These are phyloP conservation scores for Solanum pimpinellifolium DNA, from an alignment of 257 asterid species.

Conservation along the genomic window DNA sequence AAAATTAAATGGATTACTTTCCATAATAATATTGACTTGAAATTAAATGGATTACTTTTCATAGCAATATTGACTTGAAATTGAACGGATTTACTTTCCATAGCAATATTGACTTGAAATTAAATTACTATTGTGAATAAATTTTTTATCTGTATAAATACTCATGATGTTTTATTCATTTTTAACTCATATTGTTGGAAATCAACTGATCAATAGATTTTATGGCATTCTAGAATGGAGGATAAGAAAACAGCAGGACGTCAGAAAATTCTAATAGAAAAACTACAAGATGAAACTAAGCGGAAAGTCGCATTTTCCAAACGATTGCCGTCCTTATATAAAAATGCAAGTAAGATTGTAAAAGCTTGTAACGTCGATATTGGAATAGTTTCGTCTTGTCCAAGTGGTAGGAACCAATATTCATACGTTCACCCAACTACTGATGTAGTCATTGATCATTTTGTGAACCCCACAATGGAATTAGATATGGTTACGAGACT, in stretches of 20 bases:
- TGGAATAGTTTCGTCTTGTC: neutral
- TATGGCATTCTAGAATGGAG: neutral
- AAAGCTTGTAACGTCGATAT: neutral
- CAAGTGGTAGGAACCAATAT: neutral
- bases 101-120: too few species aligned
- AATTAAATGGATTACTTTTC: too few species aligned
- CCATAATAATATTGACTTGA: too few species aligned
- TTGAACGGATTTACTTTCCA: too few species aligned
- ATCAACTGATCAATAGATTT: neutral
- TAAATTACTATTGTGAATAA: neutral
- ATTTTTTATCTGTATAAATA: too few species aligned
- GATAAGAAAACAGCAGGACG: neutral
- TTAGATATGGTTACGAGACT: neutral
- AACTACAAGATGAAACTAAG: neutral
- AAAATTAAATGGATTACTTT: too few species aligned
- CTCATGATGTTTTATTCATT: neutral
- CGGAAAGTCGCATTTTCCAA: neutral
- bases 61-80: too few species aligned
- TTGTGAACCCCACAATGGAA: neutral
- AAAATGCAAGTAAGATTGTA: neutral
- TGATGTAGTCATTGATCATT: neutral
- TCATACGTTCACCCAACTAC: neutral
- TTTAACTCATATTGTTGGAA: neutral
- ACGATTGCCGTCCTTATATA: neutral
- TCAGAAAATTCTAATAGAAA: too few species aligned